Base-by-base conservation (phyloP, 2,329 filamentous ascomycete genomes). In the Lomentospora prolificans region DNA sequence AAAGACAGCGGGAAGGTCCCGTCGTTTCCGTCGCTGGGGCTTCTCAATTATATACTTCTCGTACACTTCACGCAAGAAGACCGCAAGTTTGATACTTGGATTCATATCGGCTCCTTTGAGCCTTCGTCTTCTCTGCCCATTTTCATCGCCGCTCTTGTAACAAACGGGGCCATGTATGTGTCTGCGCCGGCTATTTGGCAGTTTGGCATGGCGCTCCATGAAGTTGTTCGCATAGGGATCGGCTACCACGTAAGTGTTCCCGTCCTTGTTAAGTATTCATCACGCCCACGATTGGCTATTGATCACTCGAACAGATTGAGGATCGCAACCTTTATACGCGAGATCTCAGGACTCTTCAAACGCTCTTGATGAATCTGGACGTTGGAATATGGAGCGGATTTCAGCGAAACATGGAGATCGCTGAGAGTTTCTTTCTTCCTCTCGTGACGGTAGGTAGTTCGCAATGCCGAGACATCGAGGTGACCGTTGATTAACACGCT, bases 21-120 rank as follows among this genome's bases (percentile, higher is more conserved):
- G 1, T 83, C 82, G 0, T 87, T 87, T 59, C 82, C 82, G 0
- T 81, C 80, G 1, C 74, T 80, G 17, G 77, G 81, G 22, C 66
- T 82, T 2, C 70, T 86, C 58, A 82, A 86, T 60, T 80, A 76
- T 8, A 70, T 86, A 56, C 72, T 84, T 10, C 79, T 85, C 58
- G 77, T 80, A 58, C 86, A 80, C 58, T 68, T 85, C 19, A 77
- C 79, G 1, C 74, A 75, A 1, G 79, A 84, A 46, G 69, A 74
- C 25, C 76, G 81, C 50, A 74, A 82, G 58, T 73, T 82, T 0
- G 80, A 79, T 50, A 72, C 75, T 50, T 86, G 77, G 72, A 77
- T 87, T 57, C 84, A 87, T 65, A 75, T 81, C 50, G 76, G 80
- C 1, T 81, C 80, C 0, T 78, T 86, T 39, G 75, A 72, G 1